Evolutionary conservation across 192 early-diverging fungal genomes (phyloP), one percentile per base, ranked within the genome.

Genomic region (Hyaloraphidium curvatum): DNA sequence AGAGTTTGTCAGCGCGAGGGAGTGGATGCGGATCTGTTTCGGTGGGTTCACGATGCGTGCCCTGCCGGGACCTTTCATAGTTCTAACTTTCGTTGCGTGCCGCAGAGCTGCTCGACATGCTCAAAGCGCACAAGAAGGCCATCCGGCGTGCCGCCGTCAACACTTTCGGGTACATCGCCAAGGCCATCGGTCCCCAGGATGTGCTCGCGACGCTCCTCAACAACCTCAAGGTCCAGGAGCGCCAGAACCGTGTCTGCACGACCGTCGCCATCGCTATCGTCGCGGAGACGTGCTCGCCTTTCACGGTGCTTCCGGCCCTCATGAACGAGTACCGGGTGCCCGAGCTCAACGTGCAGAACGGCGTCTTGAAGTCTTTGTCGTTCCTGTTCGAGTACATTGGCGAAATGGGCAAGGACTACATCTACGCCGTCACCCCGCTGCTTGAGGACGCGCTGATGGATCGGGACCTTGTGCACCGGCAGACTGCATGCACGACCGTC

Each of bases 1-100:
- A 14, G 92, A 95, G 62, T 87, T 79, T 67, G 95, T 98, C 16
- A 79, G 79, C 43, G 84, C 95, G 2, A 76, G 92, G 59, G 95
- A 98, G 70, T 98, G 95, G 95, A 98, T 98, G 95, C 84, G 95
- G 35, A 89, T 90, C 61, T 98, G 95, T 61, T 98, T 98, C 59
- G 91, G n/a, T n/a, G n/a, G n/a, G n/a, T n/a, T n/a, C n/a, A n/a
- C n/a, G n/a, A n/a, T n/a, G n/a, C n/a, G n/a, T n/a, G n/a, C n/a
- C n/a, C n/a, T n/a, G n/a, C n/a, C n/a, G n/a, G n/a, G n/a, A n/a
- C n/a, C n/a, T n/a, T n/a, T n/a, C n/a, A n/a, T n/a, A n/a, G n/a
- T n/a, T n/a, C n/a, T n/a, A n/a, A n/a, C n/a, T n/a, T n/a, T n/a
- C n/a, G n/a, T n/a, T n/a, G n/a, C n/a, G n/a, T n/a, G n/a, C n/a